Conservation (phyloP, 1,284 basidiomycete species). For the Meira nashicola region DNA sequence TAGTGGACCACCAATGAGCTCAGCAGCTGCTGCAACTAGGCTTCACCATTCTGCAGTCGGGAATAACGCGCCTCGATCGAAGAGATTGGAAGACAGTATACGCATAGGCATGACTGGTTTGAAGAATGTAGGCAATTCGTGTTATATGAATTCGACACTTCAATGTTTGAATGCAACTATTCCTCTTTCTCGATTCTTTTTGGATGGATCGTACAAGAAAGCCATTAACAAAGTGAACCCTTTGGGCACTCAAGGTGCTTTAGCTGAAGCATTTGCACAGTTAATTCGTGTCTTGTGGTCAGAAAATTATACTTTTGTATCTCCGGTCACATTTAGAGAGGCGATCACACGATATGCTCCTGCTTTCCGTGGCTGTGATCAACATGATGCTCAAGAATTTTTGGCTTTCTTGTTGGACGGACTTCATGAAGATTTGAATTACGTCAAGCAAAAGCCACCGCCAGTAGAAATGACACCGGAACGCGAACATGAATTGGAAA, state of each 20-base stretch:
- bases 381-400: slow-evolving; percentile 32
- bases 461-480: slow-evolving; percentile 44
- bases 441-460: slow-evolving; percentile 23
- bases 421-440: slow-evolving; percentile 27
- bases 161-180: slow-evolving; percentile 50
- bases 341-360: slow-evolving; percentile 53
- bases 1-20: background rate
- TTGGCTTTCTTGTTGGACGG: slow-evolving; percentile 22
- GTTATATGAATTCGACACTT: slow-evolving; percentile 53
- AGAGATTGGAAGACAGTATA: slow-evolving; percentile 15
- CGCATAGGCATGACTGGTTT: slow-evolving; percentile 48
- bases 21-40: slow-evolving; percentile 8
- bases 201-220: slow-evolving; percentile 69
- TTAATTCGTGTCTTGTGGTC: slow-evolving; percentile 84
- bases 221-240: slow-evolving; percentile 84
- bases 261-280: slow-evolving; percentile 77
- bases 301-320: slow-evolving; percentile 75
- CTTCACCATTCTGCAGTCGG: slow-evolving; percentile 1
- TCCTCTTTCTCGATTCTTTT: slow-evolving; percentile 43
- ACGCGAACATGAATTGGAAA: slow-evolving; percentile 57
- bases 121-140: slow-evolving; percentile 52
- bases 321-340: slow-evolving; percentile 80
- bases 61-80: background rate
- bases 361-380: slow-evolving; percentile 41
- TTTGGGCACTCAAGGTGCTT: slow-evolving; percentile 77